A percentile compares a stretch with the other conserved stretches of the same genome.
phyloP scores from a whole-genome alignment of 2,329 filamentous ascomycete genomes.

The Rutstroemia sp. region DNA sequence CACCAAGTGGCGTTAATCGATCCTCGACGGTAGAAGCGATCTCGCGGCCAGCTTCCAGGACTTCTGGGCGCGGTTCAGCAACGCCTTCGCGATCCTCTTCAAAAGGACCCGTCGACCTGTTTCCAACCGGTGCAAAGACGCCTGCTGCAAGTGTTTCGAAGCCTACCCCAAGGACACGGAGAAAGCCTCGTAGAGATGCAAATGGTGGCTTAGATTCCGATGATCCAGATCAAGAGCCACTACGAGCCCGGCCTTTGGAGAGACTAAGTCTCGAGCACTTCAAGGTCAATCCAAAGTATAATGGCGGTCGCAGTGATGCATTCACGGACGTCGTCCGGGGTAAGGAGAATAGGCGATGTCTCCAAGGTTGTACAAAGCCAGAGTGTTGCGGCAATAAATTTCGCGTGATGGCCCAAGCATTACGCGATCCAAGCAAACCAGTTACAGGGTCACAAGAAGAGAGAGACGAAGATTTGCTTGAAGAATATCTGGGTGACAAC shows the following conservation, averaged over 20 bases:
- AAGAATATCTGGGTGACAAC: slow-evolving; percentile 48
- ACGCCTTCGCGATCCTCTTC: background rate
- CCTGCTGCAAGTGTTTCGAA: background rate
- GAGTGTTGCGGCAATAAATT: slow-evolving; percentile 42
- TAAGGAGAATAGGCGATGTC: slow-evolving; percentile 48
- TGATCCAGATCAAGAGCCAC: slow-evolving; percentile 27
- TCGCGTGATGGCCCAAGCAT: slow-evolving; percentile 23
- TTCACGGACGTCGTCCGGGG: slow-evolving; percentile 54
- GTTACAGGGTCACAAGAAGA: slow-evolving; percentile 24
- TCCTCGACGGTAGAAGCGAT: too few relatives aligned
- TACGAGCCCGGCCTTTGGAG: slow-evolving; percentile 34
- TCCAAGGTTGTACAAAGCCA: slow-evolving; percentile 53
- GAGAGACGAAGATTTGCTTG: slow-evolving; percentile 44
- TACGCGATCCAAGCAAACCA: slow-evolving; percentile 13
- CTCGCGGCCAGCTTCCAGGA: slow-evolving; percentile 7
- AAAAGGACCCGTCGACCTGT: background rate
- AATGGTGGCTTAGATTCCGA: background rate
- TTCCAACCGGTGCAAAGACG: too few relatives aligned
- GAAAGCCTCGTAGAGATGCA: background rate
- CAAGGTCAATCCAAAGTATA: slow-evolving; percentile 54
- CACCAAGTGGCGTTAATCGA: too few relatives aligned
- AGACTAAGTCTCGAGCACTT: slow-evolving; percentile 47
- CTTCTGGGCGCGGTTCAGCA: background rate
- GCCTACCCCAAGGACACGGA: background rate
- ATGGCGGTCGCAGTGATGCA: slow-evolving; percentile 51